Evolutionary conservation across 495 filamentous ascomycete genomes (phyloP).

Genomic region (Trypethelium eluteriae): DNA sequence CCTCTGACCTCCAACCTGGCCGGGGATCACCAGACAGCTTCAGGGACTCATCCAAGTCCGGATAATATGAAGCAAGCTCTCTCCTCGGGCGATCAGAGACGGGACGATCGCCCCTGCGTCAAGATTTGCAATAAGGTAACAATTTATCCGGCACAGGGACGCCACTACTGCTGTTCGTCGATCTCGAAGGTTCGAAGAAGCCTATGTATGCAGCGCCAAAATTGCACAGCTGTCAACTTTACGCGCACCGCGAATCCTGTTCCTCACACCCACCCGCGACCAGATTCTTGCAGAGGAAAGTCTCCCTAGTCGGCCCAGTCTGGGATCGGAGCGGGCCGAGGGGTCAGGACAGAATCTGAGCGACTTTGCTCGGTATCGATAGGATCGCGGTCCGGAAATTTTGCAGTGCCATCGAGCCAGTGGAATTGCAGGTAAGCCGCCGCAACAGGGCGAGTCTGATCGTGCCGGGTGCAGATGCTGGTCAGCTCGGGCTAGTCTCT

Average conservation of each 20-base stretch:
- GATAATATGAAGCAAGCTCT: slow-evolving; percentile 1
- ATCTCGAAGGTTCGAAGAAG: slow-evolving; percentile 7
- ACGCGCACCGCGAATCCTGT: background rate
- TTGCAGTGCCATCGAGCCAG: slow-evolving; percentile 1
- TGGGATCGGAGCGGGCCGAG: slow-evolving; percentile 11
- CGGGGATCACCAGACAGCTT: slow-evolving; percentile 8
- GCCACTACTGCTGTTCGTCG: slow-evolving; percentile 9
- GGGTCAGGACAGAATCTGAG: background rate
- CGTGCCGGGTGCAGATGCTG: slow-evolving; percentile 10
- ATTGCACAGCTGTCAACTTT: background rate
- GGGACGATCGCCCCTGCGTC: slow-evolving; percentile 11
- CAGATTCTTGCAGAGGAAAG: too few relatives aligned
- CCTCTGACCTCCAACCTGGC: slow-evolving; percentile 1
- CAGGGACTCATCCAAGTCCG: slow-evolving; percentile 9
- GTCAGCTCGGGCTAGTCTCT: slow-evolving; percentile 6
- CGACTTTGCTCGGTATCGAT: background rate
- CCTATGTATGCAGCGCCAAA: background rate
- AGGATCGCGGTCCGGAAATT: background rate
- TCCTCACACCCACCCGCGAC: background rate
- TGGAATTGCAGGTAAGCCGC: slow-evolving; percentile 7
- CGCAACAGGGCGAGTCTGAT: background rate
- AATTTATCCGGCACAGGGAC: slow-evolving; percentile 10
- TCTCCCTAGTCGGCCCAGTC: too few relatives aligned
- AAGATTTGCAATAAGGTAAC: slow-evolving; percentile 3
- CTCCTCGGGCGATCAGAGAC: slow-evolving; percentile 10